Percentiles rank a stretch among this genome's conserved stretches.
phyloP scores from a whole-genome alignment of 129 eudicot genomes.

The Artemisia argyi region DNA sequence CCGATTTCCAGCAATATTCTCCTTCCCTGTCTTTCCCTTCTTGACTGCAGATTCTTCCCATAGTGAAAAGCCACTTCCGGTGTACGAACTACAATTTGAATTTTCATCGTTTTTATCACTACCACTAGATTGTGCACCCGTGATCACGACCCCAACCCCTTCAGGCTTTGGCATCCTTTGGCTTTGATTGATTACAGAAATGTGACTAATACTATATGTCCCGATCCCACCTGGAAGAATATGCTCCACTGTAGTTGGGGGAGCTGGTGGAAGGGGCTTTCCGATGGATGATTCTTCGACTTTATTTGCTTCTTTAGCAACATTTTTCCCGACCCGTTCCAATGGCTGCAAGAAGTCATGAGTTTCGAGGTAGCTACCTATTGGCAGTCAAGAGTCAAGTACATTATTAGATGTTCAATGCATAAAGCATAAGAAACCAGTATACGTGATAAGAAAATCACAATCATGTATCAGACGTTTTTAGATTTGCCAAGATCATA shows the following conservation, averaged over 20 bases:
- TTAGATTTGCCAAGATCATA: too few species aligned
- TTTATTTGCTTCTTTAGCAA: slow-evolving; percentile 22
- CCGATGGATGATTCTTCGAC: slow-evolving; percentile 15
- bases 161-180: slow-evolving; percentile 51
- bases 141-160: slow-evolving; percentile 29
- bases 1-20: slow-evolving; percentile 64
- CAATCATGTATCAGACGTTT: too few species aligned
- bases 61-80: slow-evolving; percentile 84
- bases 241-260: slow-evolving; percentile 43
- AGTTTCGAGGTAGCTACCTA: slow-evolving; percentile 43
- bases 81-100: slow-evolving; percentile 77
- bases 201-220: slow-evolving; percentile 71
- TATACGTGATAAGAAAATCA: too few species aligned
- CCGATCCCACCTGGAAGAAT: slow-evolving; percentile 91
- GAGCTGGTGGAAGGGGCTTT: slow-evolving; percentile 28
- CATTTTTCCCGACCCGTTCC: slow-evolving; percentile 26
- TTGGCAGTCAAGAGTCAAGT: background rate
- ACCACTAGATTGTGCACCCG: slow-evolving; percentile 38
- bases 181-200: slow-evolving; percentile 58
- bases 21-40: slow-evolving; percentile 99
- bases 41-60: slow-evolving; percentile 81
- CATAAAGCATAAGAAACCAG: too few species aligned
- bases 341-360: slow-evolving; percentile 44
- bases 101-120: slow-evolving; percentile 49
- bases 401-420: too few species aligned